Conservation (phyloP, 176 grass and related monocot genomes). For the Phoenix roebelenii region DNA sequence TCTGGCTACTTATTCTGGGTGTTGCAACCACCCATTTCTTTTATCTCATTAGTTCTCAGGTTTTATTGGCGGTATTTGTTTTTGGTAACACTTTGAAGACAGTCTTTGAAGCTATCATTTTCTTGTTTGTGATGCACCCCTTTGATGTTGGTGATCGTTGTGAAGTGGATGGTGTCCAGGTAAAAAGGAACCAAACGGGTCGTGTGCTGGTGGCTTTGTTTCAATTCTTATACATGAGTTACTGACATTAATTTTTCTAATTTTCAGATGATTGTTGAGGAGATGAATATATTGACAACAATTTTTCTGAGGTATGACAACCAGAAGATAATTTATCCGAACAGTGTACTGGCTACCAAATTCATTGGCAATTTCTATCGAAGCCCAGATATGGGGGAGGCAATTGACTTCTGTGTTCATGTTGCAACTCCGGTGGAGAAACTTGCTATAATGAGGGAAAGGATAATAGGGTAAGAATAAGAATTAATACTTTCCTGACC, state of each 20-base stretch:
- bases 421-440: conserved; percentile 74
- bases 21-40: conserved; percentile 37
- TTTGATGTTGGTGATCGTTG: conserved; percentile 73
- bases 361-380: conserved; percentile 84
- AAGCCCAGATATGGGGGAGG: conserved; percentile 95
- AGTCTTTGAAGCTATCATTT: conserved; percentile 57
- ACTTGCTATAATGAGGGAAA: conserved; percentile 80
- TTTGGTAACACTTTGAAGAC: conserved; percentile 72
- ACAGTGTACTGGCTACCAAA: conserved; percentile 56
- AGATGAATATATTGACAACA: conserved; percentile 24
- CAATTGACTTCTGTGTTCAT: conserved; percentile 63
- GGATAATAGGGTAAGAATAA: conserved; percentile 47
- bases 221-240: neutral
- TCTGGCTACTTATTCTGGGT: conserved; percentile 50
- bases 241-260: neutral
- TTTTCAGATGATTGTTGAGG: conserved; percentile 50
- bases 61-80: conserved; percentile 57
- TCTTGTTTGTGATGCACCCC: conserved; percentile 61
- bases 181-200: neutral
- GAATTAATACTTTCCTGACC: too few species aligned
- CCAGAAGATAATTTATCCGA: neutral
- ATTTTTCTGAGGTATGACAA: conserved; percentile 1
- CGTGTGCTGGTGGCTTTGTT: neutral
- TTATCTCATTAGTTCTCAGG: conserved; percentile 45
- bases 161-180: conserved; percentile 49